Evolutionary conservation across 805 yeast genomes (phyloP), one percentile per base, ranked within the genome.

Genomic region (Priceomyces fermenticarens): DNA sequence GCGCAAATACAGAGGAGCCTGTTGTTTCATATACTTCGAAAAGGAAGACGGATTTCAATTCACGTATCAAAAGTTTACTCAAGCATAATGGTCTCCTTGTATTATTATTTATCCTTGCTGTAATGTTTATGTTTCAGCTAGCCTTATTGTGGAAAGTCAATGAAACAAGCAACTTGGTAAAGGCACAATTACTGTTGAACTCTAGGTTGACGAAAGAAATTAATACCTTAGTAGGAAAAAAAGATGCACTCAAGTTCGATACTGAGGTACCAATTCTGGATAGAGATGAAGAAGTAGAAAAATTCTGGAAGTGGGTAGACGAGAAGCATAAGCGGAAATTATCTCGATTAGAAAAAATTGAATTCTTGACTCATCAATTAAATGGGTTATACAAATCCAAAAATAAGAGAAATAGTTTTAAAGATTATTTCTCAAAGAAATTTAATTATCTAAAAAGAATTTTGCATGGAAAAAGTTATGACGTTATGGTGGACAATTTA

Each of bases 221-320:
- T n/a, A 36, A 39, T 12, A 26, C 34, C 11, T 34, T 37, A 14
- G 30, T 37, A 10, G 32, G 32, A 14, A 25, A 30, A 7, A 44
- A 34, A 10, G 34, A 16, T 10, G 16, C 25, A 4, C 32, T 15
- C 31, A 37, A 37, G 38, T 28, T 15, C 32, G 30, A 23, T 9
- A 27, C 10, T 20, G 36, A 27, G 2, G 41, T 41, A 13, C 25
- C 27, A 11, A 11, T 10, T 11, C 11, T 34, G n/a, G 30, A 23
- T 13, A 29, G 29, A 2, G 29, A 12, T 17, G 32, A 38, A 10
- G 27, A 44, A 3, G 44, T 28, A 11, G 38, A 46, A 26, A 43
- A 44, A n/a, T 46, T 57, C 11, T 58, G 63, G 63, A 43, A 49
- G 15, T 55, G 55, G 53, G 49, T 57, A 3, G 23, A 38, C 20